Evolutionary conservation across 352 stramenopile genomes (phyloP).

Genomic region (Globisporangium polare): DNA sequence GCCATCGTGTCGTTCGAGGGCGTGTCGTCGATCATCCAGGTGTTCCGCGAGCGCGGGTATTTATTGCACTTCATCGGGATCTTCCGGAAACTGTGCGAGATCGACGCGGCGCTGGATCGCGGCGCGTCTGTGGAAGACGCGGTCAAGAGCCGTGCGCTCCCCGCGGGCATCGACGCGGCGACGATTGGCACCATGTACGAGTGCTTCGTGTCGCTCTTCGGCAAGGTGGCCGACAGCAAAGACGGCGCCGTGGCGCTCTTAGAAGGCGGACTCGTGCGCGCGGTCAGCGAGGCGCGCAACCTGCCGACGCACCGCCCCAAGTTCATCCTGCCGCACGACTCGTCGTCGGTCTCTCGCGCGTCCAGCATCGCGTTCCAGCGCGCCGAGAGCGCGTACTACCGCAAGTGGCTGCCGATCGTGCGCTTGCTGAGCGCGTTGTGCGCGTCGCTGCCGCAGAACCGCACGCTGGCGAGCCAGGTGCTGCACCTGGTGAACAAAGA

Average conservation of each 20-base stretch:
- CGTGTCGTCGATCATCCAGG: conserved; percentile 40
- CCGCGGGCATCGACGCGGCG: conserved; percentile 44
- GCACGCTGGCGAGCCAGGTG: conserved; percentile 50
- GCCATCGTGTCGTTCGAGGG: conserved; percentile 55
- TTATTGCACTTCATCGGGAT: conserved; percentile 80
- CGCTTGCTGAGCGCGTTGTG: conserved; percentile 59
- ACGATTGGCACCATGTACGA: conserved; percentile 82
- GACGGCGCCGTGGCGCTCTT: conserved; percentile 66
- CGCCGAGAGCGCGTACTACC: conserved; percentile 56
- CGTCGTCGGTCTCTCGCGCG: conserved; percentile 20
- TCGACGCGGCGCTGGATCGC: conserved; percentile 58
- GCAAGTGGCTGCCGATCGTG: conserved; percentile 75
- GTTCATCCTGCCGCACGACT: conserved; percentile 42
- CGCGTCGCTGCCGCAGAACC: conserved; percentile 64
- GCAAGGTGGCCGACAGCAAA: conserved; percentile 48
- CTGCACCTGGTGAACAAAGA: conserved; percentile 60
- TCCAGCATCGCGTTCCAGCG: conserved; percentile 55
- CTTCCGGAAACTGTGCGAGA: conserved; percentile 68
- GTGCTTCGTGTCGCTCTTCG: conserved; percentile 79
- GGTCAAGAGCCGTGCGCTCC: conserved; percentile 42
- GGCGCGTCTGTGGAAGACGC: conserved; percentile 28
- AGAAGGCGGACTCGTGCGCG: conserved; percentile 65
- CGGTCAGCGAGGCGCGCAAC: conserved; percentile 54
- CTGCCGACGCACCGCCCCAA: conserved; percentile 68
- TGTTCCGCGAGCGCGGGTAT: conserved; percentile 71